Evolutionary conservation across 306 rosid genomes (phyloP).

Genomic region (Quercus gilva): DNA sequence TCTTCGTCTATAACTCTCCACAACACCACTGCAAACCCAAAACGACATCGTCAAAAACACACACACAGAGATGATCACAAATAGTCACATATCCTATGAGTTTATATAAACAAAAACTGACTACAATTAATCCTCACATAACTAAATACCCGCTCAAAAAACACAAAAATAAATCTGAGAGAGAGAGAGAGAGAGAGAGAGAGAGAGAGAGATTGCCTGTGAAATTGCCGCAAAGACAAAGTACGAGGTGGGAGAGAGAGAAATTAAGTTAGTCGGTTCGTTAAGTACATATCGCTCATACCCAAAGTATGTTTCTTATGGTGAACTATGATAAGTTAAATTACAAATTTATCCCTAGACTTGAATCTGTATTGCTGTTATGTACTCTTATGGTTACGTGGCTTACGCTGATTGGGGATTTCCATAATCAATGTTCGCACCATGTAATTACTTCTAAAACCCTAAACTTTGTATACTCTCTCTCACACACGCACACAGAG

Average conservation of each 20-base stretch:
- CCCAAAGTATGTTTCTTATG: background rate
- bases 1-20: slow-evolving; percentile 11
- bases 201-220: background rate
- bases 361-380: too few species aligned
- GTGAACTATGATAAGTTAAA: too few species aligned
- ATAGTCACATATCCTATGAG: background rate
- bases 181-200: background rate
- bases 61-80: background rate
- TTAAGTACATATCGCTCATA: background rate
- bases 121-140: background rate
- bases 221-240: too few species aligned
- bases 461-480: slow-evolving; percentile 1
- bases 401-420: too few species aligned
- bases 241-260: too few species aligned
- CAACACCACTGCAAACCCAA: background rate
- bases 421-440: background rate
- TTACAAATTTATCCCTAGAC: too few species aligned
- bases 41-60: background rate
- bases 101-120: background rate
- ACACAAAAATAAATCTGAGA: background rate
- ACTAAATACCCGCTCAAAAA: background rate
- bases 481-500: background rate
- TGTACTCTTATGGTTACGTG: too few species aligned
- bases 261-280: background rate
- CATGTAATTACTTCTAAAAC: slow-evolving; percentile 19